phyloP scores from a whole-genome alignment of 1,284 basidiomycete genomes.

The Irpex sp. region DNA sequence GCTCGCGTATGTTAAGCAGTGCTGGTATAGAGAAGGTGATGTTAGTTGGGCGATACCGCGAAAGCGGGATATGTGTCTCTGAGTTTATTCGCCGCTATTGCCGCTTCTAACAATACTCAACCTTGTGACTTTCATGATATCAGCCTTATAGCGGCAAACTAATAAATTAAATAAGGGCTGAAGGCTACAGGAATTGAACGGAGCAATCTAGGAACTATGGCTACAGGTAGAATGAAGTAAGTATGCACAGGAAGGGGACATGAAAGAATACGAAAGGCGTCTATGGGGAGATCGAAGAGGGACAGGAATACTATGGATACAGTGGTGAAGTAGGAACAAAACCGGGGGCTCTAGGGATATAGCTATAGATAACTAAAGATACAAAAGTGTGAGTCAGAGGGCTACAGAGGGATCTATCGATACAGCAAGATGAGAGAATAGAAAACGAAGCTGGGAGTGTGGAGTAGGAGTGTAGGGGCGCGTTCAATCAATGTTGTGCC shows the following conservation, averaged over 20 bases:
- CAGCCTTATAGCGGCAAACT: not conserved
- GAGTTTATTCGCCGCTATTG: too few relatives aligned
- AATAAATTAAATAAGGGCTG: not conserved
- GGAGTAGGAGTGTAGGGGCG: not conserved
- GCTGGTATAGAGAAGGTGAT: too few relatives aligned
- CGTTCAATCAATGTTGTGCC: conserved; percentile 32
- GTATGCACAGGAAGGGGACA: not conserved
- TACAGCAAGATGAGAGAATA: conserved; percentile 2
- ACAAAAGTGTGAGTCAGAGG: not conserved
- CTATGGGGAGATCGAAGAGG: not conserved
- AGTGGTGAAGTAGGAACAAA: not conserved
- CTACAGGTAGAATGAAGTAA: not conserved
- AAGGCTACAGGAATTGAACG: not conserved
- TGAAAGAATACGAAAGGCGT: not conserved
- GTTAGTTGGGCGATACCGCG: too few relatives aligned
- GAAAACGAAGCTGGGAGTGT: not conserved
- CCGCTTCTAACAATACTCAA: not conserved
- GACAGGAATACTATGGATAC: not conserved
- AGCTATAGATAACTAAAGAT: conserved; percentile 1
- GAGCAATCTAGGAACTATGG: not conserved
- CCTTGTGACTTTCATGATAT: not conserved
- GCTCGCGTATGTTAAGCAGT: too few relatives aligned
- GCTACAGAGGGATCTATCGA: conserved; percentile 3
- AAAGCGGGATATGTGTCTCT: too few relatives aligned
- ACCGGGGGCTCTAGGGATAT: not conserved